Evolutionary conservation across 1,284 basidiomycete genomes (phyloP), one percentile per base, ranked within the genome.

Genomic region (Wallemia hederae): DNA sequence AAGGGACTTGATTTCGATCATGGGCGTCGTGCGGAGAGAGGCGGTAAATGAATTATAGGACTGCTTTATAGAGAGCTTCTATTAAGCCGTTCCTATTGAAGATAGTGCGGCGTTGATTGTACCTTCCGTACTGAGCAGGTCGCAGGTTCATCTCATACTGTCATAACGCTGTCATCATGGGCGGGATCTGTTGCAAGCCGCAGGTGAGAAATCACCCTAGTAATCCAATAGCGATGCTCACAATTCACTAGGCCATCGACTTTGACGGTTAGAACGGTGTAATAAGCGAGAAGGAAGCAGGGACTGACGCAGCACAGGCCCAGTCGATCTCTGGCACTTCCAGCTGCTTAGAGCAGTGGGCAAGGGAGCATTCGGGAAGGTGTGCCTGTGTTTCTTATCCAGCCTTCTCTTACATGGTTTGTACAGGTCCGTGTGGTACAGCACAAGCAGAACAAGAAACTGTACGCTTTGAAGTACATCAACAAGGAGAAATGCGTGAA

Each of bases 401-500:
- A 5, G 9, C 19, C 22, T 49, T n/a, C 5, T 14, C 39, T 49
- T n/a, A 49, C 39, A 15, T 17, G 29, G 29, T 17, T 31, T 31
- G 14, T 49, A 67, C 19, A 49, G 39, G 39, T 97, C 34, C 80
- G 92, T 60, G 76, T 98, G 59, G 90, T 94, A 55, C 92, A 97
- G 72, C 97, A 98, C 74, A 80, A 83, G 58, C 92, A 97, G 70
- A 97, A 91, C 11, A 90, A 85, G 63, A 94, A 92, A 74, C 92
- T 98, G 61, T 97, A 96, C 69, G 92, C 92, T 49, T 97, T 98
- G 92, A 98, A 98, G 77, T 94, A 88, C 63, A 72, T 98, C 68
- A 82, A 89, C 71, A 98, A 98, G 74, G 83, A 83, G 60, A 94
- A 98, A 72, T 98, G 98, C 94, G 83, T 98, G 75, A 94, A 97